Base-by-base conservation (phyloP, 257 asterid species). In the Asclepias syriaca region DNA sequence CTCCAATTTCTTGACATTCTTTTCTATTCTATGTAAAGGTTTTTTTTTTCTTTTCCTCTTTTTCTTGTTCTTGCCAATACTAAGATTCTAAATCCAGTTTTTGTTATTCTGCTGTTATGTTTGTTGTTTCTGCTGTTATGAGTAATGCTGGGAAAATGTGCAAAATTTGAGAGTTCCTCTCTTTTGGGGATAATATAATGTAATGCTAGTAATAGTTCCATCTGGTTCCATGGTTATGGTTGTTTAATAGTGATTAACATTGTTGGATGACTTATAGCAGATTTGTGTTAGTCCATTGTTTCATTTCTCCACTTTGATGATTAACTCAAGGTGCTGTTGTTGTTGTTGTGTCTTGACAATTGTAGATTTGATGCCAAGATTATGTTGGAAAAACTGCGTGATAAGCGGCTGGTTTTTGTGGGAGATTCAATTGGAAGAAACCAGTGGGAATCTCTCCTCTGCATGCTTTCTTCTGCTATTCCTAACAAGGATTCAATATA, bases 381-480 rank as follows among this genome's bases (percentile, higher is more conserved):
- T 46, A 85, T 93, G 96, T 81, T 93, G 22, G 96, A 93, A 51
- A 93, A 86, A 72, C 76, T 93, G 64, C 84, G 96, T 71, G 84
- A 91, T 69, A 93, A 87, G 75, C 90, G 97, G 21, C 72, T 93
- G 8, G 97, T 84, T 13, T 93, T 91, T 74, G 97, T 84, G 6
- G 98, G 98, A 56, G 98, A 93, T 77, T 93, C 98, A n/a, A 93
- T 93, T 24, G 98, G 98, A 68, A 85, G 98, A 89, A 93, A 93
- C 88, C 98, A 93, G 80, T 93, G 98, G 98, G 98, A 93, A 79
- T 91, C 98, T 57, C 85, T 93, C 27, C 95, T 93, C 15, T 93
- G 98, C 85, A 86, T 93, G 90, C 86, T 93, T 64, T 87, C 97
- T 59, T 85, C 98, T 71, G 94, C 83, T 57, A 45, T 89, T 49